Evolutionary conservation across 2,329 filamentous ascomycete species (phyloP), one percentile per base, ranked within the genome.

Genomic region (Scleromitrula shiraiana): DNA sequence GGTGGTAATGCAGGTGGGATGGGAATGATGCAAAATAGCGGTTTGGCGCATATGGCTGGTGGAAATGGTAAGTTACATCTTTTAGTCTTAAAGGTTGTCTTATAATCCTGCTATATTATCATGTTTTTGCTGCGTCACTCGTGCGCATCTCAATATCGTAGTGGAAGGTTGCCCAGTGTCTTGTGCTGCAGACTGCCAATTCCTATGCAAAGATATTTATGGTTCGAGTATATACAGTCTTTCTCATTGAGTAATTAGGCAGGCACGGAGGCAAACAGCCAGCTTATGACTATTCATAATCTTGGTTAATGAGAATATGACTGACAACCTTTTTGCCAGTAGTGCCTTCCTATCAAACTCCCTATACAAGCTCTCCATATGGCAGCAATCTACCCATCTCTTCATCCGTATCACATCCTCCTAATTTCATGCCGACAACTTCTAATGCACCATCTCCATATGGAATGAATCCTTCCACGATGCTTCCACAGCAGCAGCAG

Each of bases 21-120:
- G 56, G 76, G 72, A 60, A 80, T 82, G 77, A 81, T 82, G 78
- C 78, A 76, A 67, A 59, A 61, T 50, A 59, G 52, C 56, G 58
- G 60, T 54, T 57, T 64, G 59, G 53, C 62, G 59, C 62, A 63
- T 53, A 60, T 63, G 57, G 49, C 53, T 50, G 57, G 53, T 45
- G 55, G 54, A 53, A 54, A 59, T 43, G 58, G 62, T 63, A 62
- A 53, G 61, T 62, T 57, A 53, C 58, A 59, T 59, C 51, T 42
- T 50, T 29, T 41, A 39, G n/a, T n/a, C n/a, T n/a, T 32, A 32
- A 19, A 9, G 14, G 26, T 23, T 27, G 19, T 46, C 29, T n/a
- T 33, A 10, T 27, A 35, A 12, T 40, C 32, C 20, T n/a, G 27
- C 43, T 37, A 36, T 35, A 26, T 22, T 39, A 27, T 10, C 24